Percentiles rank a stretch among this genome's conserved stretches.
Conservation (phyloP, 1,284 basidiomycete genomes). For the Marasmius oreades region DNA sequence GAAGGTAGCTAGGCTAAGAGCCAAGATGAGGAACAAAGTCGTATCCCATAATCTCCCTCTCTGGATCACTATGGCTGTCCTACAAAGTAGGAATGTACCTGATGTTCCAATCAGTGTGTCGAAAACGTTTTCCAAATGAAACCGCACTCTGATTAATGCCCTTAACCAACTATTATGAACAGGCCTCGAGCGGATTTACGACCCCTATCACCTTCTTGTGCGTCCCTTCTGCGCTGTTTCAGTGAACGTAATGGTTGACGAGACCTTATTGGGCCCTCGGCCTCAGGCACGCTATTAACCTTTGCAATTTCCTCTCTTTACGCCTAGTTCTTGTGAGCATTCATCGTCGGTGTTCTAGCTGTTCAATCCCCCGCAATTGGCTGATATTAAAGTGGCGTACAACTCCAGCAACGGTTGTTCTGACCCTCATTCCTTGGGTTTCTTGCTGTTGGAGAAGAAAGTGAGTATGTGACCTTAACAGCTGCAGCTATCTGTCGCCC, state of each 20-base stretch:
- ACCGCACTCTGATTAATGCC: conserved; percentile 36
- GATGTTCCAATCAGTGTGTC: conserved; percentile 62
- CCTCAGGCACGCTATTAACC: conserved; percentile 57
- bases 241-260: background rate
- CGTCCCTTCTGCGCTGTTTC: conserved; percentile 15
- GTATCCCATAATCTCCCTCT: conserved; percentile 68
- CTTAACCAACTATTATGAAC: conserved; percentile 65
- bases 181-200: conserved; percentile 74
- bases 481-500: conserved; percentile 4
- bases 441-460: conserved; percentile 66
- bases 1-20: conserved; percentile 51
- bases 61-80: conserved; percentile 62
- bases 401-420: conserved; percentile 54
- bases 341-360: background rate
- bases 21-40: conserved; percentile 40
- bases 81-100: conserved; percentile 56
- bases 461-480: conserved; percentile 36
- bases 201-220: conserved; percentile 81
- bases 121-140: background rate
- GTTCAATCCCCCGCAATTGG: conserved; percentile 56
- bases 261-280: background rate
- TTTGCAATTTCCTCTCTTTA: conserved; percentile 62
- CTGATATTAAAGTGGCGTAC: conserved; percentile 57
- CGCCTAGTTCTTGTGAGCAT: conserved; percentile 48
- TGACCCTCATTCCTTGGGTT: conserved; percentile 69